These are phyloP conservation scores for Hemerocallis citrina DNA, from an alignment of 106 monocot species.

Conservation along the genomic window DNA sequence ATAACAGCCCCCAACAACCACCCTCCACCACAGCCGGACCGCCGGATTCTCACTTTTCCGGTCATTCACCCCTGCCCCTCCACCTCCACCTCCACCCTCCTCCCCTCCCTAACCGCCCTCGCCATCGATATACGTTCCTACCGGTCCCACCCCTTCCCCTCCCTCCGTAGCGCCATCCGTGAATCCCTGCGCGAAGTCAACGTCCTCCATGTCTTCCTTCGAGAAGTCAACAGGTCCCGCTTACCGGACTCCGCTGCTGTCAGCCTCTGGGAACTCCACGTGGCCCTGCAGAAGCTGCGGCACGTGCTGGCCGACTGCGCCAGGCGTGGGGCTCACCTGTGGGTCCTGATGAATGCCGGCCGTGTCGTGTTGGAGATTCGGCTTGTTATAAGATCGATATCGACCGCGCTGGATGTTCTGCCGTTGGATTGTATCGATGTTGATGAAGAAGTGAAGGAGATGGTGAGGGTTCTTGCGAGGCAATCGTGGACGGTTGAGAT, in stretches of 20 bases:
- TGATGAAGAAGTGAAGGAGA: slow-evolving; percentile 32
- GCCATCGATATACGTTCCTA: slow-evolving; percentile 8
- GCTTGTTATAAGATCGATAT: slow-evolving; percentile 31
- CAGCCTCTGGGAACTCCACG: slow-evolving; percentile 59
- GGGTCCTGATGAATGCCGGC: slow-evolving; percentile 45
- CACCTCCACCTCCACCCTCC: slow-evolving; percentile 31
- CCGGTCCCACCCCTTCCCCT: neutral
- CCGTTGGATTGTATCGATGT: slow-evolving; percentile 21
- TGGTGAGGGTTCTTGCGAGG: slow-evolving; percentile 27
- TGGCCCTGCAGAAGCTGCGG: slow-evolving; percentile 55
- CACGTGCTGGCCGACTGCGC: slow-evolving; percentile 40
- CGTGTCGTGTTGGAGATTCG: slow-evolving; percentile 42
- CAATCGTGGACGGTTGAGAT: slow-evolving; percentile 39
- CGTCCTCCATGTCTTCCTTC: slow-evolving; percentile 29
- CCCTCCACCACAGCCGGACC: no score
- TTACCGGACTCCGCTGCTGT: slow-evolving; percentile 20
- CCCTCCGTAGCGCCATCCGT: slow-evolving; percentile 24
- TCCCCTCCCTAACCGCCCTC: slow-evolving; percentile 32
- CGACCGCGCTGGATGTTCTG: slow-evolving; percentile 44
- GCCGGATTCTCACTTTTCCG: slow-evolving; percentile 37
- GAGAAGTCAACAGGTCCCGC: neutral
- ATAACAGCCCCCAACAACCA: no score
- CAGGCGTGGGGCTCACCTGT: slow-evolving; percentile 36
- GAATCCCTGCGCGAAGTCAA: slow-evolving; percentile 34
- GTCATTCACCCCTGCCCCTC: slow-evolving; percentile 39